These are phyloP conservation scores for Thecamonas trahens DNA, from an alignment of 78 protist genomes.

Conservation along the genomic window DNA sequence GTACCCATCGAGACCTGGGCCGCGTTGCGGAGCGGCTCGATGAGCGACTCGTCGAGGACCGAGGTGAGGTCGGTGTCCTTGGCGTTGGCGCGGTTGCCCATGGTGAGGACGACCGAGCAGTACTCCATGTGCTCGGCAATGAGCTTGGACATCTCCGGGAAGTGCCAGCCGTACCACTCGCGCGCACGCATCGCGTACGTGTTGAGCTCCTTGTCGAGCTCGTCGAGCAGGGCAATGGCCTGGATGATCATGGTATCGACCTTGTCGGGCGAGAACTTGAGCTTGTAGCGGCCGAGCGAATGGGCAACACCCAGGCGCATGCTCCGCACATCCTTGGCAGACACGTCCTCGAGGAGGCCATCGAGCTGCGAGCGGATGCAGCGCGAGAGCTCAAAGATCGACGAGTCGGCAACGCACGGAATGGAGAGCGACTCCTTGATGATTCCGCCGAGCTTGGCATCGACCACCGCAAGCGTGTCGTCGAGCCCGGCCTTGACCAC, in stretches of 20 bases:
- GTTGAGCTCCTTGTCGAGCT: constrained; percentile 97
- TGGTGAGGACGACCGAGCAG: constrained; percentile 50
- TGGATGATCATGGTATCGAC: constrained; percentile 98
- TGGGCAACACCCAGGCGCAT: constrained; percentile 92
- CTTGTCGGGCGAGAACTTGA: constrained; percentile 96
- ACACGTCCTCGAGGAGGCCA: constrained; percentile 40
- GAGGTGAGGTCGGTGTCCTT: constrained; percentile 54
- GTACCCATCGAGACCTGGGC: constrained; percentile 14
- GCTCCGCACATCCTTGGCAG: constrained; percentile 11
- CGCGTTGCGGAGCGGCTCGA: constrained; percentile 45
- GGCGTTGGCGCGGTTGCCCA: constrained; percentile 40
- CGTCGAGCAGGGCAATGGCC: constrained; percentile 94
- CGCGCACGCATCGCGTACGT: constrained; percentile 94
- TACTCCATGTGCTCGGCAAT: constrained; percentile 74
- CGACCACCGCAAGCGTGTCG: constrained; percentile 84
- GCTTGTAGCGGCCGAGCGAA: constrained; percentile 85
- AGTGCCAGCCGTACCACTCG: constrained; percentile 99
- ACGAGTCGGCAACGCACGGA: constrained; percentile 42
- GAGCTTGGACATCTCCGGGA: constrained; percentile 92
- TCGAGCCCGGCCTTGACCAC: constrained; percentile 37
- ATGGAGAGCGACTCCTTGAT: constrained; percentile 78
- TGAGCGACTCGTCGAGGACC: constrained; percentile 76
- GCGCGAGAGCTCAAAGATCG: constrained; percentile 58
- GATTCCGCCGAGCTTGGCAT: constrained; percentile 75
- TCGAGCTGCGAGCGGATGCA: constrained; percentile 61